Evolutionary conservation across 2,329 filamentous ascomycete species (phyloP), one percentile per base, ranked within the genome.

Genomic region (Xylariaceae sp.): DNA sequence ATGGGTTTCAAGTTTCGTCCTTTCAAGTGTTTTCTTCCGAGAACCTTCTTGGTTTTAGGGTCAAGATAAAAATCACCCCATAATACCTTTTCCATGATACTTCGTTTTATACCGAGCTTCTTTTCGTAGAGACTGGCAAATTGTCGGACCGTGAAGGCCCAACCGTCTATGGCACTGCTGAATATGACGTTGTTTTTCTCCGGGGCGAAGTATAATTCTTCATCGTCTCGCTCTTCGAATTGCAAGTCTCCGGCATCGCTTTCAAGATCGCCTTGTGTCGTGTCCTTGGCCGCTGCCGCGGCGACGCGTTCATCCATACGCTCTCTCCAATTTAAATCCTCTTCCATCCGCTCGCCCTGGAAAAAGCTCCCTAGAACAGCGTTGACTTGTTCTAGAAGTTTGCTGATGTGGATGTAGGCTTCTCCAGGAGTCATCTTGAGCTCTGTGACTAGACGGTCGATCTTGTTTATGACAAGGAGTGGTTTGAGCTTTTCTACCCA

Each of bases 161-260:
- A 98, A n/a, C 93, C 93, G 63, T 98, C 93, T 45, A 95, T 86
- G 48, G 93, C 93, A 64, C 92, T 97, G 71, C 89, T 90, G 66
- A 98, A 98, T 53, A 98, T 97, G 65, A 98, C 93, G 62, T 98
- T 98, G 67, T 96, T 96, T 68, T 92, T 95, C 63, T 98, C 93
- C 0, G 93, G 93, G 1, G 93, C 89, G 68, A 98, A 98, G 66
- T 98, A 98, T 21, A 98, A 83, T 64, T 96, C 91, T 64, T 97
- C 91, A 60, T 98, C 93, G 60, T 96, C 91, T 56, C 83, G 83
- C 64, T 97, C 93, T 64, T 96, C 85, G 57, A 89, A 98, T 46
- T 84, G 78, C 5, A 81, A 64, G 14, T 84, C 82, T 3, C 80
- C 77, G n/a, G 70, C 67, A 5, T 77, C 73, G 44, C 70, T 74